Base-by-base conservation (phyloP, 306 rosid genomes). In the Psophocarpus tetragonolobus region DNA sequence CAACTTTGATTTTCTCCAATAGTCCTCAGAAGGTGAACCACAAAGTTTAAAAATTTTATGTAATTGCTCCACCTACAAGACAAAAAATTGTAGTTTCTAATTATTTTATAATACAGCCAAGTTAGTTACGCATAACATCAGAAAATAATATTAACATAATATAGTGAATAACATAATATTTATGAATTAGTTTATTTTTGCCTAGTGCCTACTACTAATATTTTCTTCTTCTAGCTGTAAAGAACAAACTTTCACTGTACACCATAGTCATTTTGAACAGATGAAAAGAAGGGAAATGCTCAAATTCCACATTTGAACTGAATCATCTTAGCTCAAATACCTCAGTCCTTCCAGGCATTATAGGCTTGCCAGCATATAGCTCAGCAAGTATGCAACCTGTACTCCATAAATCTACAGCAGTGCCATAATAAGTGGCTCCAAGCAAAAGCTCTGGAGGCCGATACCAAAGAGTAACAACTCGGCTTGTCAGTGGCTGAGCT, bases 261-360 rank as follows among this genome's bases (percentile, higher is more conserved):
- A 51, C 24, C 44, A n/a, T 39, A 66, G 48, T 21, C 21, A 65
- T 14, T 18, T 76, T 51, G 13, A 39, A 60, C 57, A 48, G 47
- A 51, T 62, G 53, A 71, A n/a, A 48, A 71, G 21, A 39, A 66
- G 26, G 38, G 53, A 83, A 80, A 47, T 10, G 39, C 62, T 17
- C 76, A 35, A 74, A 63, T 64, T 45, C 67, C 26, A 65, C 29
- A 71, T 71, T 60, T 41, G 42, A 75, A 67, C 44, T 14, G 42
- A 54, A 65, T 67, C 17, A 60, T 71, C 10, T 18, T 71, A 66
- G 73, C 42, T 13, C 3, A 3, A 56, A 74, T 85, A 91, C 98
- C 97, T 93, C 98, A 4, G 98, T 93, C 89, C 98, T 89, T 77
- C 98, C 98, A 3, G 98, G 98, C 98, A 93, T 93, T 58, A 93